Base-by-base conservation (phyloP, 2,329 filamentous ascomycete genomes). In the Epichloe amarillans region DNA sequence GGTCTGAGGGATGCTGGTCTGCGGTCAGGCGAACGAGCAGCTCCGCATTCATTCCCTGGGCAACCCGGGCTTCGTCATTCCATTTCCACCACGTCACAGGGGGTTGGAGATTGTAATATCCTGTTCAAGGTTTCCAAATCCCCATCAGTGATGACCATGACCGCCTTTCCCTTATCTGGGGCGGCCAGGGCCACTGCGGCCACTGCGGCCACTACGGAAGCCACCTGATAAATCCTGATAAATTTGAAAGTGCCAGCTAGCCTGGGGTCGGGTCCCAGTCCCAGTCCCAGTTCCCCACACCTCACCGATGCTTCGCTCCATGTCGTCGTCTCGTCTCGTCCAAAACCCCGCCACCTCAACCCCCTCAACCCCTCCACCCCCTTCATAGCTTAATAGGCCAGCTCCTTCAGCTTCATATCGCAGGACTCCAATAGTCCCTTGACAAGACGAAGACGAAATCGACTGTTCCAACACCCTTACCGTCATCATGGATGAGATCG, bases 401-500 rank as follows among this genome's bases (percentile, higher is more conserved):
- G 41, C 42, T 47, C 41, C 52, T 50, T 42, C 52, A 50, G 42
- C 48, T 39, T 52, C 42, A 41, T 14, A 36, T 49, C 38, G 21
- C 11, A n/a, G 40, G 47, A 19, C 42, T 15, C 6, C 42, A 41
- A 33, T 19, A 30, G 3, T 17, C 37, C 37, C 26, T 11, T 35
- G 40, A 44, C 26, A 38, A 26, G 47, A 52, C 47, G 42, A 52
- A 35, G 12, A 14, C 26, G 15, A 33, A 38, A 35, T 11, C 4
- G 36, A 26, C 30, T n/a, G 33, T 10, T 3, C 26, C 36, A n/a
- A 21, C 15, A 21, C 43, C 38, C 30, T 8, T n/a, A 45, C 50
- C 17, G 26, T 40, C 64, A 79, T 56, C 72, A 97, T 97, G 93
- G 93, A 97, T 68, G 93, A 97, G 73, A 95, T 98, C 67, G 88